Evolutionary conservation across 176 grass and related monocot genomes (phyloP).

Genomic region (Eleusine coracana): DNA sequence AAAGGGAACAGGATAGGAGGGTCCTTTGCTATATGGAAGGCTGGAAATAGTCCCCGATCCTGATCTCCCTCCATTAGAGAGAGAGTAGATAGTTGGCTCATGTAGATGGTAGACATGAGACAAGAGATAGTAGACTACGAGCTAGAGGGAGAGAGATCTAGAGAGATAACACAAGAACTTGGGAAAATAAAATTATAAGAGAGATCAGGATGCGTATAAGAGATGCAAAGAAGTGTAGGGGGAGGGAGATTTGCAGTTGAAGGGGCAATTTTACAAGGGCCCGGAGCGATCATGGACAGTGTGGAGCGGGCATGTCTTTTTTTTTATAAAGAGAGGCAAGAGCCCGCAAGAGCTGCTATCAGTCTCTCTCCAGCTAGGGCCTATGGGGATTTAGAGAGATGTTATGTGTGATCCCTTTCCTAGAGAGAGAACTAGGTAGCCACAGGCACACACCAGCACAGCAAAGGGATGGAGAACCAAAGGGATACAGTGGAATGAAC

Average conservation of each 20-base stretch:
- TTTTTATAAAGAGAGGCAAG: constrained; percentile 41
- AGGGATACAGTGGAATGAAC: constrained; percentile 29
- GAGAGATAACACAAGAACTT: constrained; percentile 7
- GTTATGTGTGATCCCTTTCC: constrained; percentile 44
- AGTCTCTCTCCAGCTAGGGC: constrained; percentile 40
- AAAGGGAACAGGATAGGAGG: constrained; percentile 63
- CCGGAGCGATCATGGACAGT: constrained; percentile 54
- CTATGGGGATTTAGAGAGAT: constrained; percentile 40
- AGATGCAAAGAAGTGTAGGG: constrained; percentile 21
- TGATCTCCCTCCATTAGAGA: constrained; percentile 72
- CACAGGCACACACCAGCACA: constrained; percentile 35
- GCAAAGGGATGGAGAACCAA: constrained; percentile 36
- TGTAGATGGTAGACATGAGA: constrained; percentile 64
- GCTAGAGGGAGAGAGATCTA: constrained; percentile 25
- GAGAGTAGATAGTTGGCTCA: constrained; percentile 72
- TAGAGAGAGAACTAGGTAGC: constrained; percentile 16
- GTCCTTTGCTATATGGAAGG: constrained; percentile 61
- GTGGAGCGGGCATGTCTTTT: constrained; percentile 49
- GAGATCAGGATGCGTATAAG: constrained; percentile 48
- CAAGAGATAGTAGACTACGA: not conserved
- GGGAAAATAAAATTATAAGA: not conserved
- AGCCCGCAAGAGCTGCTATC: constrained; percentile 46
- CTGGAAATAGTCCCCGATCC: constrained; percentile 57
- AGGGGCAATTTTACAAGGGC: constrained; percentile 61
- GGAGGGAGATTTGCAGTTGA: constrained; percentile 48